Evolutionary conservation across 2,329 filamentous ascomycete species (phyloP), one percentile per base, ranked within the genome.

Genomic region (Teratosphaeria epicoccoides): DNA sequence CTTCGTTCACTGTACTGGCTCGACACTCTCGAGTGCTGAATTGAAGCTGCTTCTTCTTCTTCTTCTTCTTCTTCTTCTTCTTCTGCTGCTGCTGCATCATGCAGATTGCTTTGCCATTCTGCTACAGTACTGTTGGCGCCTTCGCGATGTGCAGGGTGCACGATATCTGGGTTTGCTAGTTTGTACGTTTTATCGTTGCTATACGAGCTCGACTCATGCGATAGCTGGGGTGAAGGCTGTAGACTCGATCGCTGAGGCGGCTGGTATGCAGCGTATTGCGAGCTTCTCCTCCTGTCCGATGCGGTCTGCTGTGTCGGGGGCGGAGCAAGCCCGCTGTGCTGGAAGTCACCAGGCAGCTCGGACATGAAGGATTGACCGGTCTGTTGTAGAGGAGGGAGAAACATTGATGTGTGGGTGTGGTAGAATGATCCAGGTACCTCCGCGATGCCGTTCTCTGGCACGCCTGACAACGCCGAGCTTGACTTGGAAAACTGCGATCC

Each of bases 361-460:
- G 62, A 59, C 20, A 55, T 53, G 52, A 65, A 64, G 14, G 54
- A 54, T 40, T 56, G 50, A 22, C 43, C 37, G 7, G 55, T 49
- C 28, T 58, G 46, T 40, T 57, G 59, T n/a, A 62, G 51, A 2
- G 58, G 58, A 6, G 57, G 53, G 17, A 57, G 58, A 12, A 56
- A 56, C 3, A 61, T 52, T 29, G 50, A 46, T 24, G 66, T 65
- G 2, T 67, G 59, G 11, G 60, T 49, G 40, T 70, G 64, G 55
- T 68, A 68, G 57, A 64, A 71, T 33, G 71, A 69, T 50, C 71
- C 71, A 9, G 69, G 70, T 1, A 74, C 58, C 51, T 74, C 71
- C 46, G 56, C 56, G 46, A 72, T 67, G 20, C 20, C 20, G 33
- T 40, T 20, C 64, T 69, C 25, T 54, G 62, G 53, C 59, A 59